Percentiles rank a stretch among this genome's conserved stretches.
phyloP scores from a whole-genome alignment of 306 rosid species.

The Cicer arietinum region DNA sequence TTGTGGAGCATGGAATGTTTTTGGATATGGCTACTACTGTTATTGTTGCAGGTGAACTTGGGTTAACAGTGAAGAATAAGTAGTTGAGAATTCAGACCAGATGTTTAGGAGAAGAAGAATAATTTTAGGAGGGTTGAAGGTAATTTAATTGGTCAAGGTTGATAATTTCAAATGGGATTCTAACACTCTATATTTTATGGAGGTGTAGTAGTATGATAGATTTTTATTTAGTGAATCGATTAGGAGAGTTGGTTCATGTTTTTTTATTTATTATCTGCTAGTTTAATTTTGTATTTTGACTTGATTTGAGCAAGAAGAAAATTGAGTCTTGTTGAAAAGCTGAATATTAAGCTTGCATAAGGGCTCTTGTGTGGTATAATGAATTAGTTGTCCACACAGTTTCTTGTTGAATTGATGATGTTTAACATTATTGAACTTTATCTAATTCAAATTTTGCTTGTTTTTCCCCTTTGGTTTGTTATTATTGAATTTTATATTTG shows the following conservation, averaged over 20 bases:
- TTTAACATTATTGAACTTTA: conserved; percentile 22
- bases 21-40: conserved; percentile 86
- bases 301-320: conserved; percentile 39
- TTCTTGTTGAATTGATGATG: conserved; percentile 33
- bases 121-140: not conserved
- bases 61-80: conserved; percentile 69
- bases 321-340: conserved; percentile 38
- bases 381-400: conserved; percentile 6
- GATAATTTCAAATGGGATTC: conserved; percentile 39
- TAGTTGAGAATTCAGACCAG: conserved; percentile 9
- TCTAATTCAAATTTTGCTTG: conserved; percentile 16
- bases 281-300: conserved; percentile 24
- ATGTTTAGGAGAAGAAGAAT: conserved; percentile 29
- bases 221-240: conserved; percentile 23
- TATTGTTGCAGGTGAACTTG: conserved; percentile 86
- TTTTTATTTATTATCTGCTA: conserved; percentile 38
- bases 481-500: conserved; percentile 22
- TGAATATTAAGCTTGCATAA: conserved; percentile 39
- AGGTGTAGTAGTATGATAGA: conserved; percentile 41
- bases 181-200: conserved; percentile 36
- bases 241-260: conserved; percentile 26
- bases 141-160: conserved; percentile 41
- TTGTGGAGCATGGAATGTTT: conserved; percentile 95
- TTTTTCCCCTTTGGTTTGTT: not conserved
- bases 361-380: conserved; percentile 35